Evolutionary conservation across 192 early-diverging fungal species (phyloP), one percentile per base, ranked within the genome.

Genomic region (Lobosporangium transversale): DNA sequence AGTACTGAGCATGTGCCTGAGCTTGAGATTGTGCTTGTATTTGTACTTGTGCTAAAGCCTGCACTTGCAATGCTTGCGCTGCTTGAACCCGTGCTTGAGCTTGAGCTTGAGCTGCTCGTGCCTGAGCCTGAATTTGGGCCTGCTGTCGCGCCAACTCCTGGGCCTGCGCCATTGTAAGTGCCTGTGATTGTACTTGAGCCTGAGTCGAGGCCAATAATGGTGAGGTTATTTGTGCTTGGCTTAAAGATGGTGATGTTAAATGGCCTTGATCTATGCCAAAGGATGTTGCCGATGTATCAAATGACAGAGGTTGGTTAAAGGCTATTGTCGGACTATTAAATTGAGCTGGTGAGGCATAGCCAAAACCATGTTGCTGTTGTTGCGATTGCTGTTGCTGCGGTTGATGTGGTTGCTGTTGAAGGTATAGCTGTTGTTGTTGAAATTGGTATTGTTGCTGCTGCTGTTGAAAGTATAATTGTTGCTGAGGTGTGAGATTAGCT

Each of bases 31-130:
- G n/a, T n/a, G n/a, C n/a, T n/a, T n/a, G n/a, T n/a, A n/a, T 75
- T 49, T 80, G 80, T 14, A 64, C 75, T 17, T 67, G 60, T 9
- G 71, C 75, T 30, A 60, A 55, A 10, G 79, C 57, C 36, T 84
- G 85, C 15, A 62, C 53, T 62, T 81, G 81, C n/a, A n/a, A n/a
- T n/a, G n/a, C n/a, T n/a, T n/a, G n/a, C n/a, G n/a, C n/a, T n/a
- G n/a, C n/a, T n/a, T n/a, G n/a, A n/a, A n/a, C n/a, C n/a, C n/a
- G n/a, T 14, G 61, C 58, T 60, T 65, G 62, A 9, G 50, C 33
- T 33, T 80, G 82, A 15, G 47, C 45, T n/a, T 56, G 54, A 8
- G 31, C 57, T 12, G 57, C 32, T 30, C 78, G 84, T 14, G 55
- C 45, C 29, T 59, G 57, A 4, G 43, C 56, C 29, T 51, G 66